Evolutionary conservation across 352 stramenopile species (phyloP).

Genomic region (Globisporangium recalcitrans): DNA sequence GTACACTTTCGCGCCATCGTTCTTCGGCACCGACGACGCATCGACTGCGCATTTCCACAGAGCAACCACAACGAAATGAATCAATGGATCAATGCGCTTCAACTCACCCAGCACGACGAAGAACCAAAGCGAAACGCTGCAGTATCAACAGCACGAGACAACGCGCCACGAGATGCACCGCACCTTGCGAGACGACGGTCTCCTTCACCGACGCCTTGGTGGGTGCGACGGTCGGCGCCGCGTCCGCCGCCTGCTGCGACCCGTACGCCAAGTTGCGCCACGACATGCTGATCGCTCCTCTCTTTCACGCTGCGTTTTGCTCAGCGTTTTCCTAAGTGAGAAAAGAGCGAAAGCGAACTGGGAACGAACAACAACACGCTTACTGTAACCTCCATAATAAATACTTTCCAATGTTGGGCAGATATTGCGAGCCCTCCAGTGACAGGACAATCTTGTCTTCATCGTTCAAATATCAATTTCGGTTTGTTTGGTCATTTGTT

Average conservation of each 20-base stretch:
- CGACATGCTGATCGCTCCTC: slow-evolving; percentile 24
- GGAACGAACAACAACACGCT: not conserved
- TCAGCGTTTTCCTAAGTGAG: not conserved
- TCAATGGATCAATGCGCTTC: not conserved
- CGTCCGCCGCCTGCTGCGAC: slow-evolving; percentile 65
- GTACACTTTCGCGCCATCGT: slow-evolving; percentile 83
- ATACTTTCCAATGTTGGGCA: not conserved
- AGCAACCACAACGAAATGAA: not conserved
- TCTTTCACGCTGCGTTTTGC: too few species aligned
- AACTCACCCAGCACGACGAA: not conserved
- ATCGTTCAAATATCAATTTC: too few species aligned
- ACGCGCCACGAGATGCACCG: not conserved
- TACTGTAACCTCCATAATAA: not conserved
- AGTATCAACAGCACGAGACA: slow-evolving; percentile 3
- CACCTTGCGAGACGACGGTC: slow-evolving; percentile 61
- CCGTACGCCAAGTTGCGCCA: slow-evolving; percentile 82
- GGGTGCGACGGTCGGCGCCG: slow-evolving; percentile 54
- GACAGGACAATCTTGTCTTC: not conserved
- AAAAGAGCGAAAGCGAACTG: not conserved
- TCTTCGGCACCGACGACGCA: slow-evolving; percentile 73
- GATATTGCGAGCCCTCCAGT: not conserved
- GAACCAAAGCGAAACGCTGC: not conserved
- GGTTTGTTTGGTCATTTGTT: not conserved
- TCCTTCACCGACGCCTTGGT: slow-evolving; percentile 43
- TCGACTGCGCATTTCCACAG: slow-evolving; percentile 37